A percentile compares a stretch with the other conserved stretches of the same genome.
Evolutionary conservation across 2,329 filamentous ascomycete species (phyloP).

Genomic region (Albifimbria verrucaria): DNA sequence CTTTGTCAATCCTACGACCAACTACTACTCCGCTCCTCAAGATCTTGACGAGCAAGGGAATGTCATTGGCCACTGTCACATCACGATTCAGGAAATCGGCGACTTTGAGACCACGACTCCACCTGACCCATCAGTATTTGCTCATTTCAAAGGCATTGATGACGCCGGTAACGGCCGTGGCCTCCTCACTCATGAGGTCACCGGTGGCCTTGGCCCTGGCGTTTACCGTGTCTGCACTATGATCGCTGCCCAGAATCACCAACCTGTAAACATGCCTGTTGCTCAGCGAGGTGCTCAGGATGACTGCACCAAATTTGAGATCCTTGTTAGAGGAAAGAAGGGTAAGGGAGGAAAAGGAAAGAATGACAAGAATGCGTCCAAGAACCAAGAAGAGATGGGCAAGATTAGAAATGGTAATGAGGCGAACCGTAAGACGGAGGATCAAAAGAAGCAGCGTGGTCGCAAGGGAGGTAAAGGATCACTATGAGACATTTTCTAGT

Average conservation of each 20-base stretch:
- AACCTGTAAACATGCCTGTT: background rate
- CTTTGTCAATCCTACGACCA: background rate
- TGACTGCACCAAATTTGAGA: background rate
- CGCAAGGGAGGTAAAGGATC: no score
- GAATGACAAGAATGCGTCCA: background rate
- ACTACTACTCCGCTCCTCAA: background rate
- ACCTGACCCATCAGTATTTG: background rate
- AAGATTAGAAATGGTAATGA: background rate
- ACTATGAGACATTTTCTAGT: no score
- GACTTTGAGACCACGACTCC: background rate
- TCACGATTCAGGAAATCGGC: background rate
- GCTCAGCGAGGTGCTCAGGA: background rate
- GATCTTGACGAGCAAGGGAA: background rate
- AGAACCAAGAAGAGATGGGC: background rate
- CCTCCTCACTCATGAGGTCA: background rate
- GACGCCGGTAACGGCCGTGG: background rate
- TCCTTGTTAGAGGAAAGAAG: background rate
- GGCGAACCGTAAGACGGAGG: background rate
- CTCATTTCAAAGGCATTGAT: background rate
- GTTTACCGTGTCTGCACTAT: conserved; percentile 1
- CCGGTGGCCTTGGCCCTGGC: background rate
- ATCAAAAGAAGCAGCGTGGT: background rate
- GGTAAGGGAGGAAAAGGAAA: background rate
- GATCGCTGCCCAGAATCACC: background rate
- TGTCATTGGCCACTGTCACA: background rate